A percentile compares a stretch with the other conserved stretches of the same genome.
Evolutionary conservation across 495 filamentous ascomycete species (phyloP).

Genomic region (Penicillium argentinense): DNA sequence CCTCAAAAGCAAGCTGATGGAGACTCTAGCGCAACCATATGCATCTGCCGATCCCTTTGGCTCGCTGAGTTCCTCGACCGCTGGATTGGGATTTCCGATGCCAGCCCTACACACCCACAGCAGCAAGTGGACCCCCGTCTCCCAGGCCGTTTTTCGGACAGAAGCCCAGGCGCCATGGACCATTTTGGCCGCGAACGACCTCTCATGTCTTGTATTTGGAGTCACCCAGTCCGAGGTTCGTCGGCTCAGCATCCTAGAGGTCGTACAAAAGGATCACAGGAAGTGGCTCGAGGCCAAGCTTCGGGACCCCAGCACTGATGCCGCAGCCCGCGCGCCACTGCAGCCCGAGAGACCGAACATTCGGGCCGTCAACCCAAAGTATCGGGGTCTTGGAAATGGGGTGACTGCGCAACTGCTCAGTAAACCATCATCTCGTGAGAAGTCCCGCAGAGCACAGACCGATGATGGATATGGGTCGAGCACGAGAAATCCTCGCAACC

Average conservation of each 20-base stretch:
- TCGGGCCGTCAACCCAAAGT: constrained; percentile 42
- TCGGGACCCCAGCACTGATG: constrained; percentile 54
- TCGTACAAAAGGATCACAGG: constrained; percentile 82
- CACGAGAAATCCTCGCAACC: constrained; percentile 47
- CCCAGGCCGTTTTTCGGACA: constrained; percentile 96
- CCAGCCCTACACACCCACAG: constrained; percentile 75
- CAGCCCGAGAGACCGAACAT: constrained; percentile 37
- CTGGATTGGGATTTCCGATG: constrained; percentile 40
- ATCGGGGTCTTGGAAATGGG: constrained; percentile 68
- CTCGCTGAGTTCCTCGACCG: constrained; percentile 35
- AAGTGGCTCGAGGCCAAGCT: constrained; percentile 91
- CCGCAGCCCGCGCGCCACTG: constrained; percentile 40
- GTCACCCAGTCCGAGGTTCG: constrained; percentile 91
- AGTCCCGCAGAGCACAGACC: constrained; percentile 62
- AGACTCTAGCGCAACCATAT: constrained; percentile 85
- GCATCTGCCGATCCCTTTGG: constrained; percentile 51
- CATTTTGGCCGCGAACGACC: constrained; percentile 93
- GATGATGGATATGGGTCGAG: constrained; percentile 73
- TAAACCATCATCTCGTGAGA: constrained; percentile 79
- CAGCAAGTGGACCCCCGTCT: constrained; percentile 84
- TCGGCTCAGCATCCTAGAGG: constrained; percentile 92
- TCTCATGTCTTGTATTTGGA: constrained; percentile 94
- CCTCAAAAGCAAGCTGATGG: constrained; percentile 81
- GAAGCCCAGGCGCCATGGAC: constrained; percentile 88
- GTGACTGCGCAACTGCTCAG: constrained; percentile 83